phyloP scores from a whole-genome alignment of 768 basidiomycete species.

The Lactarius deliciosus region DNA sequence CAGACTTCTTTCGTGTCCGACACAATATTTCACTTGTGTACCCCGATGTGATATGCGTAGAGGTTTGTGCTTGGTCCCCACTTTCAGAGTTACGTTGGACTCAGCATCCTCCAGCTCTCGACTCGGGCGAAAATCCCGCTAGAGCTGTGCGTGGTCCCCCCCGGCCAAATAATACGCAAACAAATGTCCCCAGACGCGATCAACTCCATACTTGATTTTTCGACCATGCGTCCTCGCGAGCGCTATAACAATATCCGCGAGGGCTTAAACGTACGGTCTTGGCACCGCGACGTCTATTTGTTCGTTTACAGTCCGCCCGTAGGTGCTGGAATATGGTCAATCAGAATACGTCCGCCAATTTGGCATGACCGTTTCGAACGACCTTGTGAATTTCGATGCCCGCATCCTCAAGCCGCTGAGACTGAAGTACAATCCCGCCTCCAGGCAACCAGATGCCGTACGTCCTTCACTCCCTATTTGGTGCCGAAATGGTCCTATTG shows the following conservation, averaged over 20 bases:
- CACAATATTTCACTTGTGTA: constrained; percentile 54
- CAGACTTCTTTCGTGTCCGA: constrained; percentile 55
- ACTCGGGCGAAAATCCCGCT: constrained; percentile 61
- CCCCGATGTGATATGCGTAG: constrained; percentile 67
- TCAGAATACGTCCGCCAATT: constrained; percentile 65
- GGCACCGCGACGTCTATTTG: background rate
- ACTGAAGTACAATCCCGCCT: constrained; percentile 60
- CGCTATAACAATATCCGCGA: constrained; percentile 53
- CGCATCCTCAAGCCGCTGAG: constrained; percentile 62
- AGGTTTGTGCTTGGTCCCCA: constrained; percentile 45
- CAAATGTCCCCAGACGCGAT: constrained; percentile 66
- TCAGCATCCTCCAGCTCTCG: constrained; percentile 47
- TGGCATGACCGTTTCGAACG: constrained; percentile 58
- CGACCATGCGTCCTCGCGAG: constrained; percentile 58
- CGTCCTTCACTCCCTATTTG: constrained; percentile 31
- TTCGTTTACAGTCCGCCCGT: constrained; percentile 27
- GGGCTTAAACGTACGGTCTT: constrained; percentile 47
- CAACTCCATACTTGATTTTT: constrained; percentile 58
- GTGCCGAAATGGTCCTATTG: background rate
- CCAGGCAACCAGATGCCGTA: constrained; percentile 57
- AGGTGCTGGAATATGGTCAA: constrained; percentile 48
- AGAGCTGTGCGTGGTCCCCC: constrained; percentile 60
- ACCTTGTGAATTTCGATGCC: constrained; percentile 56
- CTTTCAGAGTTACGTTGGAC: background rate
- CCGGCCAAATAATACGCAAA: constrained; percentile 70